These are phyloP conservation scores for Neurospora crassa DNA, from an alignment of 2,329 filamentous ascomycete genomes.

Conservation along the genomic window DNA sequence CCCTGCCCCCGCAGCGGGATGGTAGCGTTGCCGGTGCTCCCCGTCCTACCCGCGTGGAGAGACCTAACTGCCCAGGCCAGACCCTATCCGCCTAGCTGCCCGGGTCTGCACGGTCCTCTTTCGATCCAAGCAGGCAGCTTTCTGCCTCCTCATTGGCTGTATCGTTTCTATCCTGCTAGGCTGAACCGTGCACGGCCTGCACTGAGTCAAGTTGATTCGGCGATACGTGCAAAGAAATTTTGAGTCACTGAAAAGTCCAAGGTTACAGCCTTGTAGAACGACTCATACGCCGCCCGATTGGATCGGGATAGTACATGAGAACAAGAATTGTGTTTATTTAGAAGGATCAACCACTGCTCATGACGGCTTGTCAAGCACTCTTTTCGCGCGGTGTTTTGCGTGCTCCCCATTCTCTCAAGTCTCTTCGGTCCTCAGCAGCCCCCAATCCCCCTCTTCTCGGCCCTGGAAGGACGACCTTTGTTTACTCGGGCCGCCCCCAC, in stretches of 20 bases:
- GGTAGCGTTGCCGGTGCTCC: not conserved
- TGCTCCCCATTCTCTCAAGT: not conserved
- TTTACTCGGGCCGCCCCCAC: not conserved
- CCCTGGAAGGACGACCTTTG: not conserved
- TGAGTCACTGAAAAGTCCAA: not conserved
- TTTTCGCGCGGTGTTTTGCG: not conserved
- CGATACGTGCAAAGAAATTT: not conserved
- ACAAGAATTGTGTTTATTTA: not conserved
- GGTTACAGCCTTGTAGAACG: not conserved
- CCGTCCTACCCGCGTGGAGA: not conserved
- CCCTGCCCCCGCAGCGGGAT: not conserved
- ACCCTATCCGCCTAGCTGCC: not conserved
- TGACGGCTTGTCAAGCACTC: not conserved
- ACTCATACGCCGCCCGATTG: not conserved
- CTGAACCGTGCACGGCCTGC: not conserved
- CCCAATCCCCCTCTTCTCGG: not conserved
- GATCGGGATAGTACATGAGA: not conserved
- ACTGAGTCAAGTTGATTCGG: not conserved
- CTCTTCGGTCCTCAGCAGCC: not conserved
- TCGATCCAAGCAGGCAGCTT: not conserved
- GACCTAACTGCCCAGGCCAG: not conserved
- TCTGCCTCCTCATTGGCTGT: not conserved
- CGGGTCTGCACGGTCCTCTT: not conserved
- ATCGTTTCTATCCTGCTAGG: accelerated
- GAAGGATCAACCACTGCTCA: not conserved